phyloP scores from a whole-genome alignment of 1,284 basidiomycete genomes.

The Cryptococcus depauperatus region DNA sequence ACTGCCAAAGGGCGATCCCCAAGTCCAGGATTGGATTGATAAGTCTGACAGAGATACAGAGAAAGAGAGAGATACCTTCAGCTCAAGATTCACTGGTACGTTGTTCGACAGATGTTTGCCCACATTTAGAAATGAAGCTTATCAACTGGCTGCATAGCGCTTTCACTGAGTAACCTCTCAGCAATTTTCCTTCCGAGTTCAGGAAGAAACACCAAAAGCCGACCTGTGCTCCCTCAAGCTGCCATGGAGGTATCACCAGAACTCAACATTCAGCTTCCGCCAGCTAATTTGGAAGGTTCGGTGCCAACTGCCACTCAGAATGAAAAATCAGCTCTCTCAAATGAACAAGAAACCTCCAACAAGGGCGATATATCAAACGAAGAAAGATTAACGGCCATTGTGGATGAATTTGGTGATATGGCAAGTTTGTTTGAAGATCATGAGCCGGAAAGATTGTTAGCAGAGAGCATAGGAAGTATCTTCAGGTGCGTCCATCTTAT shows the following conservation, averaged over 20 bases:
- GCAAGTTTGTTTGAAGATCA: slow-evolving; percentile 48
- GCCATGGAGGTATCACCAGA: slow-evolving; percentile 5
- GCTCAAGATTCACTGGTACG: slow-evolving; percentile 24
- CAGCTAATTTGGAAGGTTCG: not conserved
- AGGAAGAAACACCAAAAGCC: no score
- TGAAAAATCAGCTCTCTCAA: not conserved
- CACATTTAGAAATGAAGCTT: not conserved
- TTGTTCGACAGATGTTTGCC: no score
- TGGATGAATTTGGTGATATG: slow-evolving; percentile 42
- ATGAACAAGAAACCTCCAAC: not conserved
- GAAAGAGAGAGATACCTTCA: slow-evolving; percentile 13
- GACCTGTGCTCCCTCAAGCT: no score
- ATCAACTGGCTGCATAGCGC: slow-evolving; percentile 6
- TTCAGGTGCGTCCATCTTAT: slow-evolving; percentile 30
- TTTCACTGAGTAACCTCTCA: slow-evolving; percentile 24
- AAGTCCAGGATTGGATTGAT: slow-evolving; percentile 17
- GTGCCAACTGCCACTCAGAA: not conserved
- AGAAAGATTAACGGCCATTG: slow-evolving; percentile 40
- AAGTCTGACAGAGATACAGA: slow-evolving; percentile 12
- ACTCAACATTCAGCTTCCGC: not conserved
- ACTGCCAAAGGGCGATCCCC: not conserved
- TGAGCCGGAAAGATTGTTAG: slow-evolving; percentile 51
- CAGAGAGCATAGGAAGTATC: slow-evolving; percentile 51
- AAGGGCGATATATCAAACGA: slow-evolving; percentile 18
- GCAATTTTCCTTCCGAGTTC: not conserved